Evolutionary conservation across 768 basidiomycete genomes (phyloP).

Genomic region (Russula compacta): DNA sequence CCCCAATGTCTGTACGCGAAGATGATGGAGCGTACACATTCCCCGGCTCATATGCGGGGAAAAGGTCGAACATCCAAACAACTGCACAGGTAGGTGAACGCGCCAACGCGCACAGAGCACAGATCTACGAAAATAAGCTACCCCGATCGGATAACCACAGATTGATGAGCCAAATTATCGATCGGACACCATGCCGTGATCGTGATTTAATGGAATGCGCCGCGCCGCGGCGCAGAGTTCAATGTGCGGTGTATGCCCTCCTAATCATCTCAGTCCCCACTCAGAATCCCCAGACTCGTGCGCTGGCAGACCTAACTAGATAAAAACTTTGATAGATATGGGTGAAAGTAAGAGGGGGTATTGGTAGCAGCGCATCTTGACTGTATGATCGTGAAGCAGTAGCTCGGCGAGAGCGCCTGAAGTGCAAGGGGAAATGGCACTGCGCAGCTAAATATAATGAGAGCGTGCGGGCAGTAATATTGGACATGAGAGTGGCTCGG

Average conservation of each 20-base stretch:
- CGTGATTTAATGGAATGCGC: conserved; percentile 96
- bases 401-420: conserved; percentile 75
- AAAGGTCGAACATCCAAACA: conserved; percentile 82
- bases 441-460: conserved; percentile 95
- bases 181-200: conserved; percentile 80
- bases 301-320: conserved; percentile 76
- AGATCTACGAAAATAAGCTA: background rate
- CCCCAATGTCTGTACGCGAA: conserved; percentile 73
- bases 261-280: background rate
- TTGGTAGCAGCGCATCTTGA: conserved; percentile 93
- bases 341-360: conserved; percentile 78
- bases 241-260: conserved; percentile 62
- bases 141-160: conserved; percentile 31
- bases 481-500: conserved; percentile 65
- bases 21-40: conserved; percentile 95
- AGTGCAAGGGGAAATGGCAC: conserved; percentile 95
- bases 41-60: conserved; percentile 98
- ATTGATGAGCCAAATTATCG: conserved; percentile 98
- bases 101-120: background rate
- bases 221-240: conserved; percentile 59
- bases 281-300: background rate
- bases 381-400: conserved; percentile 90
- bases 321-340: conserved; percentile 93
- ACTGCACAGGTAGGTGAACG: conserved; percentile 91
- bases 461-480: conserved; percentile 85